Percentiles rank a stretch among this genome's conserved stretches.
These are phyloP conservation scores for Pseudomassariella vexata DNA, from an alignment of 2,329 filamentous ascomycete genomes.

Conservation along the genomic window DNA sequence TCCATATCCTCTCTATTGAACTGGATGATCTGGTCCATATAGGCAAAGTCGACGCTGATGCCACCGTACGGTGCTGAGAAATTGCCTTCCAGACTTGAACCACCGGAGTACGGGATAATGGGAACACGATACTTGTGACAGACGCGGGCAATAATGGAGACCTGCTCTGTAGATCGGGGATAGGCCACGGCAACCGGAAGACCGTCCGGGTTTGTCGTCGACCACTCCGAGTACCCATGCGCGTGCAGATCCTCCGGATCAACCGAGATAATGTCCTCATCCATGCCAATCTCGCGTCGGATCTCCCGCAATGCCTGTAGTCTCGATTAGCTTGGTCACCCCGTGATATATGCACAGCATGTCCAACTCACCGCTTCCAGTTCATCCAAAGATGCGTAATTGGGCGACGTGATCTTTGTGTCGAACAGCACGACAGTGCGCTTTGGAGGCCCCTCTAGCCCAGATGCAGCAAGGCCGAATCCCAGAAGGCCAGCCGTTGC, in stretches of 20 bases:
- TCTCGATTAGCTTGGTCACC: slow-evolving; percentile 4
- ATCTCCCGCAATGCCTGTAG: slow-evolving; percentile 51
- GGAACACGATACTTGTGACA: slow-evolving; percentile 77
- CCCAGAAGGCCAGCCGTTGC: slow-evolving; percentile 23
- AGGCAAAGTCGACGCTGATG: slow-evolving; percentile 81
- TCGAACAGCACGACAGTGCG: slow-evolving; percentile 20
- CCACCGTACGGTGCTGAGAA: slow-evolving; percentile 84
- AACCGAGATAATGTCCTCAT: slow-evolving; percentile 54
- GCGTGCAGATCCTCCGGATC: slow-evolving; percentile 56
- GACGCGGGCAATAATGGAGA: slow-evolving; percentile 55
- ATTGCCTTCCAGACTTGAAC: slow-evolving; percentile 82
- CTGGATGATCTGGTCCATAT: slow-evolving; percentile 77
- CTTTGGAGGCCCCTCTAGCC: slow-evolving; percentile 16
- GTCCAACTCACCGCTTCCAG: slow-evolving; percentile 40
- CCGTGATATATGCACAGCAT: background rate
- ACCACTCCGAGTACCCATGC: slow-evolving; percentile 66
- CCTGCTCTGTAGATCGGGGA: slow-evolving; percentile 54
- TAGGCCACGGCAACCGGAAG: slow-evolving; percentile 61
- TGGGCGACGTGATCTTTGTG: slow-evolving; percentile 18
- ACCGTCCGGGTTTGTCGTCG: slow-evolving; percentile 52
- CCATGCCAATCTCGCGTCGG: slow-evolving; percentile 31
- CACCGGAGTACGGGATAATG: slow-evolving; percentile 82
- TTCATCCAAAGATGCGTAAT: slow-evolving; percentile 42
- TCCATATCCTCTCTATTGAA: slow-evolving; percentile 88
- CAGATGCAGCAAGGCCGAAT: slow-evolving; percentile 20